Evolutionary conservation across 1,284 basidiomycete genomes (phyloP), one percentile per base, ranked within the genome.

Genomic region (Vanrija humicola): DNA sequence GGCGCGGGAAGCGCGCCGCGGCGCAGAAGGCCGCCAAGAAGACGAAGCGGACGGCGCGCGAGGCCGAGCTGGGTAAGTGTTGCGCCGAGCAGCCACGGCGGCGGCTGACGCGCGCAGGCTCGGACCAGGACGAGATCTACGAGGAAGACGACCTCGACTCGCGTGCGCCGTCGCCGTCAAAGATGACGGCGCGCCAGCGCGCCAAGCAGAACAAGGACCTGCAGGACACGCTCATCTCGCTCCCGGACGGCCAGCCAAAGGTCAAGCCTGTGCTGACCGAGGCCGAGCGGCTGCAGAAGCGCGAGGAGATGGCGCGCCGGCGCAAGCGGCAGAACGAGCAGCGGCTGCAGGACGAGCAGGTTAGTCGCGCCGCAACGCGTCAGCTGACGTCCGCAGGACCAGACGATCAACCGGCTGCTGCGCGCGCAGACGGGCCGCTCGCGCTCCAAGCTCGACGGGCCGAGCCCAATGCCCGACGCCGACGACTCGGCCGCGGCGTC

Each of bases 301-400:
- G 88, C 28, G 89, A 91, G 70, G 91, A 95, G 76, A 90, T 86
- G 0, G 89, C 90, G 0, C 80, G 90, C 29, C 88, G 91, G 70
- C 81, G 91, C 45, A 88, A 86, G 67, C 88, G 93, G 64, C 79
- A 93, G 58, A 86, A 84, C 18, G 91, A 93, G 74, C 92, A 93
- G 80, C 90, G 89, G 73, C 79, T 92, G 19, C 89, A 94, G 70
- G 91, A 95, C 66, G 91, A 95, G 73, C 94, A 94, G 83, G 90
- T 86, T 70, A 16, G 39, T 16, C 10, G 21, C 18, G n/a, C n/a
- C n/a, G n/a, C n/a, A n/a, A n/a, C n/a, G n/a, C n/a, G n/a, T n/a
- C n/a, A n/a, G n/a, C n/a, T n/a, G n/a, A n/a, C n/a, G n/a, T n/a
- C n/a, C n/a, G 81, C 42, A 76, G 73, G 72, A 72, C 54, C 88